Evolutionary conservation across 2,329 filamentous ascomycete genomes (phyloP).

Genomic region (Hypoxylon sp.): DNA sequence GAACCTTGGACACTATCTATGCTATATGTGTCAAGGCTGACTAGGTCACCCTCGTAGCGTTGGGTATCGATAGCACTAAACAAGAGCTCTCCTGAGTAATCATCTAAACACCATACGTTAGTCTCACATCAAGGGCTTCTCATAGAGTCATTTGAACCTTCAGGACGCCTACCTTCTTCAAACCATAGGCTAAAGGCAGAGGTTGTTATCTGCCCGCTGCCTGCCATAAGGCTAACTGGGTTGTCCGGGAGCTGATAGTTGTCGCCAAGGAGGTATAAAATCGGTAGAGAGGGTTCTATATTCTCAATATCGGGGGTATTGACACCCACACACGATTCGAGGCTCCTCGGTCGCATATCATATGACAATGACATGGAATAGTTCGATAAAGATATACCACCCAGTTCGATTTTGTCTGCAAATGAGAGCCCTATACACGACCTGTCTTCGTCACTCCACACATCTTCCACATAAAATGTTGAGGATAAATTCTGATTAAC

Average conservation of each 20-base stretch:
- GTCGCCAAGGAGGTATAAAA: constrained; percentile 14
- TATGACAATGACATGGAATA: constrained; percentile 2
- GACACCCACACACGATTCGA: neutral
- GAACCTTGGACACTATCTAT: neutral
- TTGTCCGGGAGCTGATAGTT: neutral
- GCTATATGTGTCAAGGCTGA: constrained; percentile 10
- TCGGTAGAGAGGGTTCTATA: constrained; percentile 10
- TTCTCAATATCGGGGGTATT: neutral
- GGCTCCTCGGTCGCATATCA: neutral
- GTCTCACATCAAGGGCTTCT: neutral
- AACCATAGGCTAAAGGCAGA: constrained; percentile 15
- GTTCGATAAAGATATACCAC: neutral
- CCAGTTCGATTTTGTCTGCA: neutral
- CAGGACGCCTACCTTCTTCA: constrained; percentile 3
- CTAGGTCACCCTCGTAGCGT: constrained; percentile 18
- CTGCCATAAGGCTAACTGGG: neutral
- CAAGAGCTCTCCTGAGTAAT: constrained; percentile 7
- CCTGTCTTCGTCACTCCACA: neutral
- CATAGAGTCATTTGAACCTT: neutral
- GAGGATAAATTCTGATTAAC: constrained; percentile 5
- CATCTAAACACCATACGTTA: constrained; percentile 10
- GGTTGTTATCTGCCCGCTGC: neutral
- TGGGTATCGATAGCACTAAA: constrained; percentile 18
- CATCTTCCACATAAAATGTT: neutral
- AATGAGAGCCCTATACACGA: neutral